Evolutionary conservation across 1,284 basidiomycete species (phyloP).

Genomic region (Ustilago xerochloae): DNA sequence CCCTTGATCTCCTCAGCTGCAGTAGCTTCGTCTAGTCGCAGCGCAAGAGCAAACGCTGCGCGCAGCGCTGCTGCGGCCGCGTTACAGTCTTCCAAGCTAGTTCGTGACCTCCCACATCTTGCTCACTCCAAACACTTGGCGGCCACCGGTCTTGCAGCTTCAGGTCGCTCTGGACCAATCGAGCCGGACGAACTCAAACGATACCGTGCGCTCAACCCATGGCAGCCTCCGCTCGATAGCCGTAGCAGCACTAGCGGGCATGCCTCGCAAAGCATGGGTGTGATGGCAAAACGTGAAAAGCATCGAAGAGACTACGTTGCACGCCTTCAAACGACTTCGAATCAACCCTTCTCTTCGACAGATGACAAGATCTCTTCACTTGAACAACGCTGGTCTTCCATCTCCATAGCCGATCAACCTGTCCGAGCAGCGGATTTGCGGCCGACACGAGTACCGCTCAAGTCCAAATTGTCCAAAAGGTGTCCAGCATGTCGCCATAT

Average conservation of each 20-base stretch:
- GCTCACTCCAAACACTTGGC: conserved; percentile 16
- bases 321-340: conserved; percentile 6
- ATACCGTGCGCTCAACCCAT: conserved; percentile 48
- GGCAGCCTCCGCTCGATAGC: conserved; percentile 16
- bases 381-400: conserved; percentile 82
- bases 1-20: conserved; percentile 1
- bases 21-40: conserved; percentile 5
- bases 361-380: conserved; percentile 74
- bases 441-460: conserved; percentile 87
- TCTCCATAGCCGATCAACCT: conserved; percentile 69
- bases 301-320: conserved; percentile 74
- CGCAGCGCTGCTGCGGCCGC: conserved; percentile 37
- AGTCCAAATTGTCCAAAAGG: conserved; percentile 92
- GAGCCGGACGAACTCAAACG: conserved; percentile 47
- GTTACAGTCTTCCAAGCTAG: conserved; percentile 42
- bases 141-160: background rate
- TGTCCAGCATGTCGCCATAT: conserved; percentile 94
- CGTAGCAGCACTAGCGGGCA: conserved; percentile 11
- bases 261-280: conserved; percentile 10
- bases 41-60: conserved; percentile 29
- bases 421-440: conserved; percentile 76
- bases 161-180: conserved; percentile 18
- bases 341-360: conserved; percentile 25
- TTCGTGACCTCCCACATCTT: conserved; percentile 53
- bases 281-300: conserved; percentile 73